Evolutionary conservation across 306 rosid genomes (phyloP).

Genomic region (Elaeagnus macrophylla): DNA sequence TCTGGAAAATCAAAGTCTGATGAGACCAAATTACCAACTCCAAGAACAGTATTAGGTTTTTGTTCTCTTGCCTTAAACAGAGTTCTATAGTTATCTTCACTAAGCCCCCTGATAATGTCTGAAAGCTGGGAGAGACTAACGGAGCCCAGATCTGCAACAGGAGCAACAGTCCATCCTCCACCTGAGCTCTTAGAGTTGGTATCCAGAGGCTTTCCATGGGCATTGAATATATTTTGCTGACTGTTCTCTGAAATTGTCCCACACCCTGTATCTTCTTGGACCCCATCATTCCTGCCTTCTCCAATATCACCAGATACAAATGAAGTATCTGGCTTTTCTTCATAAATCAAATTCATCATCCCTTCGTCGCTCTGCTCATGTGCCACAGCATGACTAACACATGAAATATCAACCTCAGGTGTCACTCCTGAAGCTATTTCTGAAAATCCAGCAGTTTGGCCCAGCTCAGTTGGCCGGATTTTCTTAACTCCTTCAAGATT

Average conservation of each 20-base stretch:
- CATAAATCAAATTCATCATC: constrained; percentile 18
- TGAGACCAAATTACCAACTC: constrained; percentile 20
- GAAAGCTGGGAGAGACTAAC: constrained; percentile 46
- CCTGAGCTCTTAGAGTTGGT: constrained; percentile 15
- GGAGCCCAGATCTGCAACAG: constrained; percentile 30
- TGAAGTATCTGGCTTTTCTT: constrained; percentile 22
- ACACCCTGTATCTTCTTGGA: constrained; percentile 19
- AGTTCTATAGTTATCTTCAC: constrained; percentile 43
- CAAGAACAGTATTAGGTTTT: constrained; percentile 26
- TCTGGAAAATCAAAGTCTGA: constrained; percentile 28
- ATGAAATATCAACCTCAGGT: constrained; percentile 25
- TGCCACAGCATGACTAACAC: constrained; percentile 23
- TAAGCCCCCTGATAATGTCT: constrained; percentile 43
- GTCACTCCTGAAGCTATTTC: constrained; percentile 24
- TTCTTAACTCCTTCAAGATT: constrained; percentile 33
- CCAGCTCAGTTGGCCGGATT: constrained; percentile 22
- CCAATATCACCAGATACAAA: constrained; percentile 33
- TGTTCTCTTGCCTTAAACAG: constrained; percentile 42
- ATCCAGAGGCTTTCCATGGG: constrained; percentile 27
- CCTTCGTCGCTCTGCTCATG: constrained; percentile 20
- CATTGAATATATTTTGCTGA: constrained; percentile 25
- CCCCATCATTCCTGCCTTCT: constrained; percentile 19
- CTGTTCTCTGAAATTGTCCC: constrained; percentile 18
- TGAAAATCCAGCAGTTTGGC: constrained; percentile 24
- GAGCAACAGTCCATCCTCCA: constrained; percentile 21